Evolutionary conservation across 768 basidiomycete genomes (phyloP).

Genomic region (Tricholomella constricta): DNA sequence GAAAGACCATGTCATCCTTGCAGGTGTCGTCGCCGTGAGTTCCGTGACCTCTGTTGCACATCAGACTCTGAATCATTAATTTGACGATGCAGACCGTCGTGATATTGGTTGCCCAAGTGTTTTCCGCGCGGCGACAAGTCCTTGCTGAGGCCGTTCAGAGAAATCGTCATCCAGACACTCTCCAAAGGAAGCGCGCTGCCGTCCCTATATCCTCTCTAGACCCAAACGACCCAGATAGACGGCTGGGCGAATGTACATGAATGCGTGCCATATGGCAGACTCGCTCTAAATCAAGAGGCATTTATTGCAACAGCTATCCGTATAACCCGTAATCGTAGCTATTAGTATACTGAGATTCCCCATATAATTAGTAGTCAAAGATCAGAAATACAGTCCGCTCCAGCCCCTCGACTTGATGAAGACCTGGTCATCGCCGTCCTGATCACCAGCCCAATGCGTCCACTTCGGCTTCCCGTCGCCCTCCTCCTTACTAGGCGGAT

Average conservation of each 20-base stretch:
- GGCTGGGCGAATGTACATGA: conserved; percentile 5
- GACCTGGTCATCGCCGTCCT: conserved; percentile 42
- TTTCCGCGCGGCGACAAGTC: conserved; percentile 31
- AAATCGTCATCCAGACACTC: conserved; percentile 1
- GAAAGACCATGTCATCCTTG: conserved; percentile 65
- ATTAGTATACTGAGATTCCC: background rate
- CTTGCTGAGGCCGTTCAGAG: conserved; percentile 21
- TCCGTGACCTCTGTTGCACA: background rate
- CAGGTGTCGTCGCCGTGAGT: conserved; percentile 55
- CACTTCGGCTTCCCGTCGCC: conserved; percentile 25
- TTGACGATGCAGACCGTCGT: conserved; percentile 29
- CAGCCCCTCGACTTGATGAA: conserved; percentile 45
- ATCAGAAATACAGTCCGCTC: conserved; percentile 48
- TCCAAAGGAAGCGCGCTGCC: conserved; percentile 1
- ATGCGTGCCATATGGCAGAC: background rate
- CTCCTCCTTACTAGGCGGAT: conserved; percentile 10
- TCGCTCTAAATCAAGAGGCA: background rate
- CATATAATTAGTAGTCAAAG: background rate
- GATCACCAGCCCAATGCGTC: conserved; percentile 45
- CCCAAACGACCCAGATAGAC: conserved; percentile 14
- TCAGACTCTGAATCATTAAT: background rate
- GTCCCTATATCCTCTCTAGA: conserved; percentile 5
- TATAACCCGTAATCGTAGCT: background rate
- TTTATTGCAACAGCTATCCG: background rate
- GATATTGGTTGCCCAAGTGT: conserved; percentile 34